A percentile compares a stretch with the other conserved stretches of the same genome.
Conservation (phyloP, 1,139 yeast genomes). For the Geotrichum australiense region DNA sequence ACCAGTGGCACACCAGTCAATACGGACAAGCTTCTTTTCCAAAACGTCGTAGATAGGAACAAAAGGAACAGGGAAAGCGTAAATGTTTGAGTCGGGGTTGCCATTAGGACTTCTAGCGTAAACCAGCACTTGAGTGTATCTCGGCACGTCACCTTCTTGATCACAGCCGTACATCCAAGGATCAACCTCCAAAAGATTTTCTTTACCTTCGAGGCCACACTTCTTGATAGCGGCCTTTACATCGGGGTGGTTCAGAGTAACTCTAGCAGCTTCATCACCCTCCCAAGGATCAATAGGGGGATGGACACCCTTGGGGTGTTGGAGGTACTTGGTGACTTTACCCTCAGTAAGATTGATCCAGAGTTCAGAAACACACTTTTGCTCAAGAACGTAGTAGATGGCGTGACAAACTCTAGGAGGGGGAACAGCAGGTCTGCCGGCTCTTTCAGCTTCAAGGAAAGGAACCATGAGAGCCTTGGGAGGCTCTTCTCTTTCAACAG, state of each 20-base stretch:
- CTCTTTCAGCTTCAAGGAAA: constrained; percentile 61
- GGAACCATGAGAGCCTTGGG: constrained; percentile 69
- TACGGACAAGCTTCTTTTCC: constrained; percentile 59
- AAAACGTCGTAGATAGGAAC: constrained; percentile 73
- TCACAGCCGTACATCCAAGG: constrained; percentile 92
- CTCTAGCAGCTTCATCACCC: constrained; percentile 51
- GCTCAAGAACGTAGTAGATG: constrained; percentile 58
- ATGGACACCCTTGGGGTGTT: constrained; percentile 55
- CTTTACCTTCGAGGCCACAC: constrained; percentile 49
- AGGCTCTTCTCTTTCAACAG: constrained; percentile 70
- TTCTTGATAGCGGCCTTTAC: constrained; percentile 52
- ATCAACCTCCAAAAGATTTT: constrained; percentile 61
- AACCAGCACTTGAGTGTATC: constrained; percentile 70
- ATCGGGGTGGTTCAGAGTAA: constrained; percentile 67
- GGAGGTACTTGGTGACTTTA: constrained; percentile 47
- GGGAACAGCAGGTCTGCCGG: constrained; percentile 49
- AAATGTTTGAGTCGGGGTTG: constrained; percentile 77
- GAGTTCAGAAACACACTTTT: constrained; percentile 59
- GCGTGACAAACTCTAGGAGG: constrained; percentile 55
- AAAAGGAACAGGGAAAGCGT: constrained; percentile 75
- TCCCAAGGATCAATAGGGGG: constrained; percentile 76
- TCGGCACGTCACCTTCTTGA: constrained; percentile 66
- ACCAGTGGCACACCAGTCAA: constrained; percentile 63
- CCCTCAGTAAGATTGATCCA: constrained; percentile 61
- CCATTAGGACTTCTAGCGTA: constrained; percentile 51